Base-by-base conservation (phyloP, 208 protist genomes). In the Tritrichomonas foetus region DNA sequence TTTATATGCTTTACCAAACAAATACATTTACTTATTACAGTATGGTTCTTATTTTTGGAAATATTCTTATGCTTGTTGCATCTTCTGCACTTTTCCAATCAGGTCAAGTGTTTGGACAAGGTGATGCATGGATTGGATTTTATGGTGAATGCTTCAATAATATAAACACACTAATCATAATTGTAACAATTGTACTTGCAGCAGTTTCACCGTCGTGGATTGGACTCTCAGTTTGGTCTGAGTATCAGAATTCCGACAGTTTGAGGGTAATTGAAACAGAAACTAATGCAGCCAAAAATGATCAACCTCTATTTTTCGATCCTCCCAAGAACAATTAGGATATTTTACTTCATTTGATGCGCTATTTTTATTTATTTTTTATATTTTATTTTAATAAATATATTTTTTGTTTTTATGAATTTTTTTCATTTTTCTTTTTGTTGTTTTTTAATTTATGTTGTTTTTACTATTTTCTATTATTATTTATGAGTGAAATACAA, bases 131-230 rank as follows among this genome's bases (percentile, higher is more conserved):
- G 78, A 44, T 53, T 3, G 78, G 78, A n/a, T 89, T 89, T 36
- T 89, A 47, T 36, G 78, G 78, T 61, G 78, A 89, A 50, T 53
- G 41, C 20, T 89, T 89, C n/a, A 89, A 89, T 36, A 53, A 44
- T n/a, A 53, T 57, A n/a, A 53, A 13, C 39, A 33, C 78, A 0
- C 33, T 89, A 5, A 47, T 89, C 1, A 44, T 89, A 13, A 8
- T 89, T 0, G 8, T 53, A 47, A 89, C 78, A 39, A 89, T 89
- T 20, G 47, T 89, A 13, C 44, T 89, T 11, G 47, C 47, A 13
- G 20, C 41, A 9, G 25, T 49, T 5, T 27, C 78, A 0, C 78
- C 78, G 0, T 2, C 78, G 13, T 89, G 78, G 78, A 41, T 89
- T 20, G 78, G 27, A 39, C 33, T 57, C 16, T 41, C 78, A 25